These are phyloP conservation scores for Rhododendron griersonianum DNA, from an alignment of 148 eudicot species.

Conservation along the genomic window DNA sequence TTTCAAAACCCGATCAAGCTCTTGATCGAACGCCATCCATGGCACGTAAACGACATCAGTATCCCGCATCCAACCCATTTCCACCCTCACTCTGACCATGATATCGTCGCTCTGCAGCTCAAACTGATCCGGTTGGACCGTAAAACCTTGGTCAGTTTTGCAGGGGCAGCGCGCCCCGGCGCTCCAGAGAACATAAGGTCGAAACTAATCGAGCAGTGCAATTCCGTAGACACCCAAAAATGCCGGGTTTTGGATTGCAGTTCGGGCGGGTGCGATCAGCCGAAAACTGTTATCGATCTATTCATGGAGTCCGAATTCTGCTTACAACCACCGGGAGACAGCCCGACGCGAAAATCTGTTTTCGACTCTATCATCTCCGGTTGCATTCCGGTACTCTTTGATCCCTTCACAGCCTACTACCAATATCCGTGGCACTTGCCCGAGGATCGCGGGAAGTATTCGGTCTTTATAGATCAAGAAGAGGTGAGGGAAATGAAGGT, in stretches of 20 bases:
- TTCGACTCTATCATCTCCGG: conserved; percentile 75
- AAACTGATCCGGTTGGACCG: conserved; percentile 31
- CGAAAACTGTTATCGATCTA: conserved; percentile 34
- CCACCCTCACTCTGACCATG: conserved; percentile 65
- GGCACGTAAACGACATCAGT: conserved; percentile 67
- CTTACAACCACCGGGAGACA: conserved; percentile 78
- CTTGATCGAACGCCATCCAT: conserved; percentile 70
- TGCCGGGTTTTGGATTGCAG: conserved; percentile 54
- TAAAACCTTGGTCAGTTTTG: conserved; percentile 49
- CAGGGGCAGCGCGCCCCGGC: conserved; percentile 51
- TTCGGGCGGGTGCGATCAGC: conserved; percentile 29
- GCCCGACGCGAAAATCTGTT: conserved; percentile 72
- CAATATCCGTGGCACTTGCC: conserved; percentile 94
- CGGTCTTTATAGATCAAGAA: conserved; percentile 58
- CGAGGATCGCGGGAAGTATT: conserved; percentile 45
- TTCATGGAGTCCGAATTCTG: conserved; percentile 76
- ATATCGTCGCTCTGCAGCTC: conserved; percentile 46
- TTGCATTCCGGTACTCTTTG: conserved; percentile 80
- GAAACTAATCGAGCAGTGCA: conserved; percentile 56
- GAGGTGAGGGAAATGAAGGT: conserved; percentile 41
- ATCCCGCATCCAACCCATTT: conserved; percentile 82
- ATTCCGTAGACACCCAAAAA: conserved; percentile 1
- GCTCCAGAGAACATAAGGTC: conserved; percentile 45
- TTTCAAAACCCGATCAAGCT: conserved; percentile 67
- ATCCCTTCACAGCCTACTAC: conserved; percentile 63